Base-by-base conservation (phyloP, 768 basidiomycete genomes). In the Leccinum subgranulosum region DNA sequence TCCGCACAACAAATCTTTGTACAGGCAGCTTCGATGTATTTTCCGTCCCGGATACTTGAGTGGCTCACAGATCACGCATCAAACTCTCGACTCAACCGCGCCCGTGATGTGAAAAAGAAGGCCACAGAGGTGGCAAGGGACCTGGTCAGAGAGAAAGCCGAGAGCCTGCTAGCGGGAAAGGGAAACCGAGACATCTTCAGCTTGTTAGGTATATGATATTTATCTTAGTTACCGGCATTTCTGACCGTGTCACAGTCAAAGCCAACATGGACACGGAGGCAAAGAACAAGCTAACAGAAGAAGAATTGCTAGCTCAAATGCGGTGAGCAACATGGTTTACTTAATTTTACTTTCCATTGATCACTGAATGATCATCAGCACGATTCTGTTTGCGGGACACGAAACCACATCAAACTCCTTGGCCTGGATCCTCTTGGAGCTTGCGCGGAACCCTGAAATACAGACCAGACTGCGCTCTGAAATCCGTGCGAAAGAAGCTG, bases 341-440 rank as follows among this genome's bases (percentile, higher is more conserved):
- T 28, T 29, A 7, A 31, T 19, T n/a, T 4, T 6, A 23, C 4
- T 27, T 56, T 51, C 50, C 12, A 14, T 28, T 29, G 6, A 5
- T 34, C 15, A 3, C 33, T n/a, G 2, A 15, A 51, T 23, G 14
- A 6, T 53, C 9, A 23, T 9, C 21, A 80, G 79, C 15, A 80
- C 78, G n/a, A 77, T 81, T 11, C 60, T 81, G 15, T 62, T 82
- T 11, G 79, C 79, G 41, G 79, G 79, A 2, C 81, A 88, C 65
- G 87, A 87, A 66, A 88, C 86, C 3, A 84, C 81, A 49, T 80
- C 86, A 3, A 83, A 78, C 23, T 75, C 80, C 3, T 53, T 86
- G 28, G 76, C 77, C 54, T 91, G 86, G 85, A 77, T 81, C 6
- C 69, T 91, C 8, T 75, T 86, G 53, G 84, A 86, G 62, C 76